A percentile compares a stretch with the other conserved stretches of the same genome.
Conservation (phyloP, 768 basidiomycete species). For the Collybiopsis confluens region DNA sequence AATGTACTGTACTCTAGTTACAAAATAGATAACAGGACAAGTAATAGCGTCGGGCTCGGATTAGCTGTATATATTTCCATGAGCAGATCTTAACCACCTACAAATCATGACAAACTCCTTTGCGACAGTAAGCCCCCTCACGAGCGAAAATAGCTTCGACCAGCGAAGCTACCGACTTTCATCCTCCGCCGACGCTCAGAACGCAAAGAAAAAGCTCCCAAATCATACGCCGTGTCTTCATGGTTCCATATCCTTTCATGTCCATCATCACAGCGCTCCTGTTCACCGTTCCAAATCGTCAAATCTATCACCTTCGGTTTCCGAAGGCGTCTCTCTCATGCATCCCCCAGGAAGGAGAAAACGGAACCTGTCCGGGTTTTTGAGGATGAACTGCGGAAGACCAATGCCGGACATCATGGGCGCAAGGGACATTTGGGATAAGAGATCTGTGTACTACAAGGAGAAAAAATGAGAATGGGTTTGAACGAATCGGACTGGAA, state of each 20-base stretch:
- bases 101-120: no score
- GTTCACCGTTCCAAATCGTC: constrained; percentile 9
- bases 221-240: no score
- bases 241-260: neutral
- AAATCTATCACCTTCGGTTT: neutral
- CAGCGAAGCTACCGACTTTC: no score
- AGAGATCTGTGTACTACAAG: constrained; percentile 45
- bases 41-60: no score
- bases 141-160: no score
- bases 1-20: no score
- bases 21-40: no score
- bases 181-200: no score
- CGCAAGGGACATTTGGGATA: constrained; percentile 48
- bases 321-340: constrained; percentile 22
- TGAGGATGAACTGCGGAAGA: constrained; percentile 47
- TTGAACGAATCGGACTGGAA: neutral
- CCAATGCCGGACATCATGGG: constrained; percentile 52
- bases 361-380: constrained; percentile 44
- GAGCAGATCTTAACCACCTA: no score
- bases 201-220: no score
- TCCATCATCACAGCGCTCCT: neutral
- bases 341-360: constrained; percentile 58
- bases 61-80: no score
- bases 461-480: neutral
- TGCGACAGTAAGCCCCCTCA: no score